A percentile compares a stretch with the other conserved stretches of the same genome.
phyloP scores from a whole-genome alignment of 345 rosid species.

The Crucihimalaya himalaica region DNA sequence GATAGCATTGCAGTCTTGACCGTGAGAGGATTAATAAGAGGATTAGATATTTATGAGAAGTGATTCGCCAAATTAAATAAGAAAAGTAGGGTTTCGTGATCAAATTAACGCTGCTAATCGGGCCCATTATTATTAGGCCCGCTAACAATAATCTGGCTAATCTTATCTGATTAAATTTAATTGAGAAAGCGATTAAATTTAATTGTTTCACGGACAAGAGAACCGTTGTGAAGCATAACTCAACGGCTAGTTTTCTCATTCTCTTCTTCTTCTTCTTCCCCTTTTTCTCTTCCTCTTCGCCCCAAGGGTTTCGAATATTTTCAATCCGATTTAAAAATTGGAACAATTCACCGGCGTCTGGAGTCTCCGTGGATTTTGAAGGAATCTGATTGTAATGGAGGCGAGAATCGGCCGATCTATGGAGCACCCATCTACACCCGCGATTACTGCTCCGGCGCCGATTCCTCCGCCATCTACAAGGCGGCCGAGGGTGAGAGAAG shows the following conservation, averaged over 20 bases:
- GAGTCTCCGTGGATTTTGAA: background rate
- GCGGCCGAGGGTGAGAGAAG: conserved; percentile 81
- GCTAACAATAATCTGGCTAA: background rate
- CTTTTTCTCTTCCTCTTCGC: background rate
- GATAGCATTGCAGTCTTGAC: too few species aligned
- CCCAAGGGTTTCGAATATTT: background rate
- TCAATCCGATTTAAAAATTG: conserved; percentile 30
- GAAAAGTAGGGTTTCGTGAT: too few species aligned
- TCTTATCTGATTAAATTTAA: conserved; percentile 12
- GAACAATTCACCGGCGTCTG: background rate
- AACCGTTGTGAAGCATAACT: conserved; percentile 29
- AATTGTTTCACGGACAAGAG: conserved; percentile 23
- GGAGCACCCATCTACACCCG: conserved; percentile 31
- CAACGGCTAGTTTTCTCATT: conserved; percentile 35
- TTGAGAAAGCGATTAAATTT: background rate
- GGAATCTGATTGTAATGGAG: conserved; percentile 27
- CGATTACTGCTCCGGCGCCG: conserved; percentile 20
- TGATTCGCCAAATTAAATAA: too few species aligned
- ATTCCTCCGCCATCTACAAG: conserved; percentile 55
- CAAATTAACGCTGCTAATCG: background rate
- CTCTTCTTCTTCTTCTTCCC: conserved; percentile 19
- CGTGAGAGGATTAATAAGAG: too few species aligned
- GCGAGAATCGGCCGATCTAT: conserved; percentile 23
- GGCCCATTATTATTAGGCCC: conserved; percentile 25
- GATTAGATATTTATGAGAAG: too few species aligned